Evolutionary conservation across 2,329 filamentous ascomycete genomes (phyloP).

Genomic region (Pseudogymnoascus sp.): DNA sequence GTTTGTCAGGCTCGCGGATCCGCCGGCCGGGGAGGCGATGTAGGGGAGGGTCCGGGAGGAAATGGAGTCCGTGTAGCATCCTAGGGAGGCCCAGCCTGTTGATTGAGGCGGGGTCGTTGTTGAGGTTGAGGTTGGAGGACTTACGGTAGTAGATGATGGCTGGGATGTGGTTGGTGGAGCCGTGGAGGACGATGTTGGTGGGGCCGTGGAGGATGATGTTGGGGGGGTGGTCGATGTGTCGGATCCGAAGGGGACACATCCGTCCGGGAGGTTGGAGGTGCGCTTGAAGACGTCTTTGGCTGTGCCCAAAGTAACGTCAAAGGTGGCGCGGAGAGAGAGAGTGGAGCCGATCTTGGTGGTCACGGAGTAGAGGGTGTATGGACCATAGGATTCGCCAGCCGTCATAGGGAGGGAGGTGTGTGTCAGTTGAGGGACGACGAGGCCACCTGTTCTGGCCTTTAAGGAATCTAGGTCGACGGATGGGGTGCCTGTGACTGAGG

Average conservation of each 20-base stretch:
- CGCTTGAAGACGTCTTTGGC: slow-evolving; percentile 42
- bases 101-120: background rate
- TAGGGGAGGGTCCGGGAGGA: slow-evolving; percentile 17
- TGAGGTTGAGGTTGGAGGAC: slow-evolving; percentile 25
- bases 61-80: slow-evolving; percentile 9
- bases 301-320: slow-evolving; percentile 19
- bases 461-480: slow-evolving; percentile 18
- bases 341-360: slow-evolving; percentile 14
- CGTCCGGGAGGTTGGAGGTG: slow-evolving; percentile 36
- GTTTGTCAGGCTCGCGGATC: slow-evolving; percentile 17
- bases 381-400: slow-evolving; percentile 17
- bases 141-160: slow-evolving; percentile 4
- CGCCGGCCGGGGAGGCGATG: background rate
- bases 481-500: slow-evolving; percentile 13
- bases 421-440: slow-evolving; percentile 17
- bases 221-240: background rate
- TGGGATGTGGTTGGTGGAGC: slow-evolving; percentile 2
- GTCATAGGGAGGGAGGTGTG: slow-evolving; percentile 18
- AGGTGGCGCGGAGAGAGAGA: slow-evolving; percentile 15
- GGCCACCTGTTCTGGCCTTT: slow-evolving; percentile 15
- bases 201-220: background rate
- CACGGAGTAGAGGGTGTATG: slow-evolving; percentile 21
- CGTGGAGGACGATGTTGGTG: slow-evolving; percentile 8
- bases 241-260: slow-evolving; percentile 34
- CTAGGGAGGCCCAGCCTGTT: slow-evolving; percentile 7